Evolutionary conservation across 2,329 filamentous ascomycete species (phyloP).

Genomic region (Magnaporthiopsis incrustans): DNA sequence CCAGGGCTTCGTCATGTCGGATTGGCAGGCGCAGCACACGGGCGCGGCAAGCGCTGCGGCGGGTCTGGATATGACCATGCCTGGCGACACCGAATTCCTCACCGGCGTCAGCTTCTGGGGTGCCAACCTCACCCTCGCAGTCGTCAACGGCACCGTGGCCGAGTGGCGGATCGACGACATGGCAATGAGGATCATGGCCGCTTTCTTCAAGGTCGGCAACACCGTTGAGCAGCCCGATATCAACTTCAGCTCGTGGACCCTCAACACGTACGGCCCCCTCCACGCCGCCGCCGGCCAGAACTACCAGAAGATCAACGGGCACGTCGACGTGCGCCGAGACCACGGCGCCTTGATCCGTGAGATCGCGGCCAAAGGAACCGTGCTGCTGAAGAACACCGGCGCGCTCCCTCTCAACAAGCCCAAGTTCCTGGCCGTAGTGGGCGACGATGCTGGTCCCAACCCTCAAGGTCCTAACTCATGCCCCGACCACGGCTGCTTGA

Average conservation of each 20-base stretch:
- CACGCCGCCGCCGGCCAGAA: slow-evolving; percentile 57
- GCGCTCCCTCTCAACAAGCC: slow-evolving; percentile 72
- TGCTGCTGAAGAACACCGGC: slow-evolving; percentile 83
- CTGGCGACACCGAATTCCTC: slow-evolving; percentile 72
- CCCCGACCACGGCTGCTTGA: slow-evolving; percentile 52
- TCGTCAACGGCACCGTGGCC: slow-evolving; percentile 83
- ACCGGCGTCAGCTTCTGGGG: slow-evolving; percentile 72
- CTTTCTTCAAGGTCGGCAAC: slow-evolving; percentile 59
- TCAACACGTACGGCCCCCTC: slow-evolving; percentile 62
- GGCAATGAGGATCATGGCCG: slow-evolving; percentile 72
- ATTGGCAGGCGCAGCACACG: slow-evolving; percentile 54
- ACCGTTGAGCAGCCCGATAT: slow-evolving; percentile 43
- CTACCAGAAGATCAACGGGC: slow-evolving; percentile 64
- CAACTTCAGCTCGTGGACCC: slow-evolving; percentile 87
- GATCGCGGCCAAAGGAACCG: slow-evolving; percentile 70
- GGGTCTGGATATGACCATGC: slow-evolving; percentile 84
- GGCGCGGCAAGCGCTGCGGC: slow-evolving; percentile 59
- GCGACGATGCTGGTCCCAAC: slow-evolving; percentile 74
- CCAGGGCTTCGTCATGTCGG: slow-evolving; percentile 56
- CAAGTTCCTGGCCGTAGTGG: slow-evolving; percentile 68
- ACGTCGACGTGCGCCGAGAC: slow-evolving; percentile 73
- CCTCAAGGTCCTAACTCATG: slow-evolving; percentile 73
- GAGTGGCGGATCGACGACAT: slow-evolving; percentile 88
- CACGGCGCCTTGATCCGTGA: slow-evolving; percentile 68
- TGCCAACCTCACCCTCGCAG: slow-evolving; percentile 75